Base-by-base conservation (phyloP, 768 basidiomycete genomes). In the Kondoa subrosea region DNA sequence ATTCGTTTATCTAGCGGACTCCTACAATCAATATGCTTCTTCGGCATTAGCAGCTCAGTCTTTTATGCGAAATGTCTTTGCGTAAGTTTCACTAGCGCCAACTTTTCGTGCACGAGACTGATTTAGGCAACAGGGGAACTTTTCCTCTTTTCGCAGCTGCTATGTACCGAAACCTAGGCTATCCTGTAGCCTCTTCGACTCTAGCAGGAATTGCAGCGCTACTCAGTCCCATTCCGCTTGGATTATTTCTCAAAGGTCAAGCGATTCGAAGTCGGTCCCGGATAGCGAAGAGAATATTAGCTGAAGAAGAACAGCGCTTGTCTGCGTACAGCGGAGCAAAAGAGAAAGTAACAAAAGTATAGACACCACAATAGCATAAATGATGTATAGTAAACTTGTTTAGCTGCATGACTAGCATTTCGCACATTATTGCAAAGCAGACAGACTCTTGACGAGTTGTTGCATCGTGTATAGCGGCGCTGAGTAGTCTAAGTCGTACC, bases 401-500 rank as follows among this genome's bases (percentile, higher is more conserved):
- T n/a, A n/a, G n/a, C n/a, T n/a, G n/a, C n/a, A n/a, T n/a, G n/a
- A n/a, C n/a, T n/a, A n/a, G 68, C 72, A 50, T 71, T 67, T 1
- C 69, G 21, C 31, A 34, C 40, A 8, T 50, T 50, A 8, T 50
- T 50, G 40, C 40, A 50, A 50, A n/a, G 71, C 27, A 3, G 71
- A 61, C 40, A 67, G 2, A 29, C 68, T 59, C 62, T 72, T 34
- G 3, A 70, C 50, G 1, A 69, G 50, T 27, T 33, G 27, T 4
- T 31, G 17, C 21, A 57, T 8, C 0, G 30, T 33, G 65, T 67
- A 74, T 15, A 67, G 34, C 1, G 62, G 65, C 15, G 65, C 70
- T 2, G 64, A 68, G 4, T 59, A 60, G 12, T 89, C 86, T 71
- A 86, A 81, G 73, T 91, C 89, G 75, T 88, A 89, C 89, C 89